A percentile compares a stretch with the other conserved stretches of the same genome.
Conservation (phyloP, 768 basidiomycete species). For the Tremella fuciformis region DNA sequence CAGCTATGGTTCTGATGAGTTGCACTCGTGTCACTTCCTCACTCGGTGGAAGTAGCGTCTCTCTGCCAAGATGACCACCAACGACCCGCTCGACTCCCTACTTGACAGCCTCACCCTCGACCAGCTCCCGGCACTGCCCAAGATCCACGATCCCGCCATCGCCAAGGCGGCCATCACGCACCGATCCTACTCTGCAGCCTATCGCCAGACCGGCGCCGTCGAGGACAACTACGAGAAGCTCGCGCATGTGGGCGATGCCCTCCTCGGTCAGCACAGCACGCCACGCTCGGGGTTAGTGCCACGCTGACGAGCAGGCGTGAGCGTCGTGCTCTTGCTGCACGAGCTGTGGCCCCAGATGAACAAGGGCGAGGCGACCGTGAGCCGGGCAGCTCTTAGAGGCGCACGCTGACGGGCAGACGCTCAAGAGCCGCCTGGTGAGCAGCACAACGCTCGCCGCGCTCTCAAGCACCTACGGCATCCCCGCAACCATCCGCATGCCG, state of each 20-base stretch:
- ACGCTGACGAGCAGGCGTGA: constrained; percentile 8
- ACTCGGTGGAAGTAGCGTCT: no score
- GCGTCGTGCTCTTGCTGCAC: constrained; percentile 31
- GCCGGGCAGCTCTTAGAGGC: neutral
- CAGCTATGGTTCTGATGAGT: no score
- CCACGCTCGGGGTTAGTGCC: neutral
- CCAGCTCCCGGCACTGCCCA: constrained; percentile 16
- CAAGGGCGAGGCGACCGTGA: constrained; percentile 33
- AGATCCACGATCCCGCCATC: constrained; percentile 20
- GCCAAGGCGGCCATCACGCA: constrained; percentile 32
- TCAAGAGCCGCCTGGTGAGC: constrained; percentile 33
- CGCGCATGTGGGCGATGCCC: constrained; percentile 35
- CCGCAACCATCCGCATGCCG: constrained; percentile 18
- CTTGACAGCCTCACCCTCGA: neutral
- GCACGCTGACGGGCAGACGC: constrained; percentile 15
- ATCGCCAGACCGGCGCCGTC: neutral
- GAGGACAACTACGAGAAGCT: constrained; percentile 35
- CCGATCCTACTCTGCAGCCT: constrained; percentile 18
- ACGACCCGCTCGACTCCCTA: constrained; percentile 1
- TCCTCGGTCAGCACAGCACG: constrained; percentile 17
- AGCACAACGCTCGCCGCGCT: constrained; percentile 31
- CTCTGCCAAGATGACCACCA: neutral
- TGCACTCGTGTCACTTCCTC: neutral
- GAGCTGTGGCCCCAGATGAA: constrained; percentile 33
- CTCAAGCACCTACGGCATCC: constrained; percentile 29